Conservation (phyloP, 2,329 filamentous ascomycete species). For the Lomentospora prolificans region DNA sequence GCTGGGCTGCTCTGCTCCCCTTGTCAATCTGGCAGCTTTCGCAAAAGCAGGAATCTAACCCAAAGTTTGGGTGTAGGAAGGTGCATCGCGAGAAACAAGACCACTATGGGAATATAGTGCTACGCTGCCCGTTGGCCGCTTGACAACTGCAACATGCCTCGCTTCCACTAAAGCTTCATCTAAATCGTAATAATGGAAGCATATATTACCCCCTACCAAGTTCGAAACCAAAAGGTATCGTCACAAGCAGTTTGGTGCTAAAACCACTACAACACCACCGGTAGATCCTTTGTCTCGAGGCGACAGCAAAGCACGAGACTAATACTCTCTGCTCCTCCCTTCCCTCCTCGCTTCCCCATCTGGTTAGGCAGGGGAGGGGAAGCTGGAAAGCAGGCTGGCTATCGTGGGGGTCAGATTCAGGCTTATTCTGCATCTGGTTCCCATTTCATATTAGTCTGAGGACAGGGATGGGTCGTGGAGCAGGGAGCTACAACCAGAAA, state of each 20-base stretch:
- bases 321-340: background rate
- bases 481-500: background rate
- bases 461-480: background rate
- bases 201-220: background rate
- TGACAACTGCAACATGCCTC: background rate
- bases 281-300: too few relatives aligned
- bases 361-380: background rate
- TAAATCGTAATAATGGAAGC: background rate
- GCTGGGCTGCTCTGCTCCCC: too few relatives aligned
- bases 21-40: too few relatives aligned
- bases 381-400: background rate
- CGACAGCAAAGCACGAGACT: background rate
- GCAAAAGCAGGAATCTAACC: too few relatives aligned
- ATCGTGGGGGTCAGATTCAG: constrained; percentile 1
- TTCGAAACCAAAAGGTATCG: too few relatives aligned
- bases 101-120: too few relatives aligned
- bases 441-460: background rate
- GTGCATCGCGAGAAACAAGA: too few relatives aligned
- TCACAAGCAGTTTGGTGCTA: too few relatives aligned
- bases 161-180: background rate
- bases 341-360: background rate
- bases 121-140: background rate
- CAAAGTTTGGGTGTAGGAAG: too few relatives aligned
- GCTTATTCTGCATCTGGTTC: constrained; percentile 1
- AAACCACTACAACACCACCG: too few relatives aligned